Evolutionary conservation across 441 rosid species (phyloP), one percentile per base, ranked within the genome.

Genomic region (Bruguiera hainesii): DNA sequence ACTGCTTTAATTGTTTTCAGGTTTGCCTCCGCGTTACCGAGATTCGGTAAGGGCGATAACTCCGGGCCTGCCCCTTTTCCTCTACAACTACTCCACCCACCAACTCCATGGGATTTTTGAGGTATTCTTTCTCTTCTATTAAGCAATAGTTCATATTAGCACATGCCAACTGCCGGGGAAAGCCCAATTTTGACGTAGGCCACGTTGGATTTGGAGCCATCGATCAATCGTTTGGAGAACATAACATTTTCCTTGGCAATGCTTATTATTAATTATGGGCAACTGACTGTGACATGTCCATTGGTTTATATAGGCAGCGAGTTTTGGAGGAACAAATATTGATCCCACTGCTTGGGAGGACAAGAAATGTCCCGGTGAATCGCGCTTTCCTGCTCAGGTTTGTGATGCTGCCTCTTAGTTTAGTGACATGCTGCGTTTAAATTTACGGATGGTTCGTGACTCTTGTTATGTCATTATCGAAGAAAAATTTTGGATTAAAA

Each of bases 371-470:
- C 69, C 78, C 0, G 98, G 99, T 25, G 99, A 95, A 57, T 95
- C 99, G 0, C 87, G 99, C 1, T 95, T 95, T 71, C 99, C 99
- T 42, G 99, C 99, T 61, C 99, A 94, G 97, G 93, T 87, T 68
- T 50, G 15, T 25, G 15, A 2, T 21, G 4, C 60, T 52, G 6
- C 35, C 7, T 59, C 10, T 13, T 28, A 4, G 9, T 25, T 53
- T 11, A n/a, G 48, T 39, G 16, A 42, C 16, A 11, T 42, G 15
- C 48, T 42, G 16, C 4, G 48, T 3, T 42, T 42, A 13, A 13
- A 42, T 42, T 25, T 53, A 21, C 21, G 29, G 1, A 21, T 9
- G 4, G 29, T 25, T 53, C 28, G 26, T 23, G 57, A 8, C 26
- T 20, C 15, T 20, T 21, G 15, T 21, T 53, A 8, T 9, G 57